Conservation (phyloP, 805 yeast genomes). For the Yarrowia yakushimensis region DNA sequence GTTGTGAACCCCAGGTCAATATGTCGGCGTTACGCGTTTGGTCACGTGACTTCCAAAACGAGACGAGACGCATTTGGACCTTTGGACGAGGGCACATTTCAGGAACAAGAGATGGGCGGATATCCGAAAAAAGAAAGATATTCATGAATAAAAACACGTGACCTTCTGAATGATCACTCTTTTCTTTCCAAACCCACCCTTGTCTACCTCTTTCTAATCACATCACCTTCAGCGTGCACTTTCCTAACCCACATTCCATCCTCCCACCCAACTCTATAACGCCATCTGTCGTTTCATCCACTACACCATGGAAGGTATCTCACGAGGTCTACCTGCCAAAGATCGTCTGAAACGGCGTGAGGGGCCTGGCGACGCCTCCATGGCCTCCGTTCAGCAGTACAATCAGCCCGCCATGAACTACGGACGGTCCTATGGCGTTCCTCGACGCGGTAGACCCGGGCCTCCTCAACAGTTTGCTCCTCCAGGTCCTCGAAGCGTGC, state of each 20-base stretch:
- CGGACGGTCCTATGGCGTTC: slow-evolving; percentile 18
- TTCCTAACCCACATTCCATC: slow-evolving; percentile 5
- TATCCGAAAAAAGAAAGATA: too few relatives aligned
- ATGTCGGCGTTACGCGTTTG: neutral
- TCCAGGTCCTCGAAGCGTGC: neutral
- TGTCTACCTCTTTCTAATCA: too few relatives aligned
- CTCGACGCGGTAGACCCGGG: slow-evolving; percentile 9
- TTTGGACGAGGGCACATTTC: too few relatives aligned
- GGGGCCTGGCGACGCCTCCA: slow-evolving; percentile 16
- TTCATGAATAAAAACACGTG: too few relatives aligned
- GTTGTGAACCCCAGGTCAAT: too few relatives aligned
- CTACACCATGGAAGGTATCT: slow-evolving; percentile 22
- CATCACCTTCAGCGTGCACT: too few relatives aligned
- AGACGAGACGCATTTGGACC: too few relatives aligned
- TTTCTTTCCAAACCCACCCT: too few relatives aligned
- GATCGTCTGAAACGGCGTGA: slow-evolving; percentile 21
- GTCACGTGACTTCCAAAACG: slow-evolving; percentile 9
- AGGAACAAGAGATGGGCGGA: too few relatives aligned
- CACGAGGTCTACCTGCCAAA: slow-evolving; percentile 18
- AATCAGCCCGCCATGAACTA: slow-evolving; percentile 16
- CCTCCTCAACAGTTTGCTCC: slow-evolving; percentile 13
- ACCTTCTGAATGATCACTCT: too few relatives aligned
- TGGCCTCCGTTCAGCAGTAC: slow-evolving; percentile 16
- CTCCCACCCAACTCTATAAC: slow-evolving; percentile 5
- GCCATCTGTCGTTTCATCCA: neutral